Base-by-base conservation (phyloP, 2,329 filamentous ascomycete species). In the Xylariaceae sp. region DNA sequence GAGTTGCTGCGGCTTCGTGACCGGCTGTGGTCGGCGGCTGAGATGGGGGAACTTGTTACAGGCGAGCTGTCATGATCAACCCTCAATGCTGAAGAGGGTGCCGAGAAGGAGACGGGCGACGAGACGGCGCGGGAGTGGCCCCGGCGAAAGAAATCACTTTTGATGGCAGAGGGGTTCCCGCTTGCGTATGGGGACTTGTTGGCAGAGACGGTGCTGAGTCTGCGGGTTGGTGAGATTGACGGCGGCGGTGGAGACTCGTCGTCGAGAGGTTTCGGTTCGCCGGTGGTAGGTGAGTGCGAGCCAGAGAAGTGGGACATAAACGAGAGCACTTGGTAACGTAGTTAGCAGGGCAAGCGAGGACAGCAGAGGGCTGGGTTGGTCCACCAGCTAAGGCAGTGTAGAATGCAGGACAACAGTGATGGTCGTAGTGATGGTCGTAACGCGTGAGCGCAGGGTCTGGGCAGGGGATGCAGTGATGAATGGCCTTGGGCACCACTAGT, bases 301-400 rank as follows among this genome's bases (percentile, higher is more conserved):
- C 74, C 75, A 60, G 87, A 87, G 76, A 89, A 86, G 73, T 86
- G 84, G 71, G 88, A 90, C 81, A 95, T 93, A 73, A 95, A 95
- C 63, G 90, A 95, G 63, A 91, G 79, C 51, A 96, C 90, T 95
- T 59, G 50, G 22, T 7, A 28, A 28, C 22, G 22, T 28, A 7
- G 22, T 28, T 28, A 28, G 22, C 22, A 28, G 22, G n/a, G 7
- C 22, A 7, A 28, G 22, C 22, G 22, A 28, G 22, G 7, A 28
- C 22, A 28, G 22, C 22, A 28, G 22, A 28, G 22, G 22, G 22
- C 22, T 28, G 4, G 22, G 22, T 7, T 28, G 22, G 22, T 28
- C 22, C 22, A 7, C 7, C 4, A 28, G 22, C 22, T 28, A 28
- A 28, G 22, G 22, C 22, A 28, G 22, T 28, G 22, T 28, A 28